Evolutionary conservation across 106 monocot species (phyloP).

Genomic region (Platanthera guangdongensis): DNA sequence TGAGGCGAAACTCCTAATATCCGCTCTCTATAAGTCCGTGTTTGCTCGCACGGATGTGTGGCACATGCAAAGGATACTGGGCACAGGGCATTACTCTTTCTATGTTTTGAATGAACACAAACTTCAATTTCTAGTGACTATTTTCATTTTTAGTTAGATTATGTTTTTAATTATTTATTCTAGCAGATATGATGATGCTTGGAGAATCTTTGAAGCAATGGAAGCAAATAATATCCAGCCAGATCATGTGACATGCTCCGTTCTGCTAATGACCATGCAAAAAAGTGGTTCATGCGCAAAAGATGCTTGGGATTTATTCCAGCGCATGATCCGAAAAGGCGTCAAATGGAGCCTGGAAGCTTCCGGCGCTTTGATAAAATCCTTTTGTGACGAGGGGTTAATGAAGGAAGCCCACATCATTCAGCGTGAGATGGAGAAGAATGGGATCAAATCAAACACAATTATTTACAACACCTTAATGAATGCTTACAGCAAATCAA

Average conservation of each 20-base stretch:
- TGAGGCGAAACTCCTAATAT: too few relatives aligned
- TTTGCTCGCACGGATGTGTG: too few relatives aligned
- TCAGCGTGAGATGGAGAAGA: conserved; percentile 90
- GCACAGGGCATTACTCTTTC: too few relatives aligned
- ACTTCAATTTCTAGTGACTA: neutral
- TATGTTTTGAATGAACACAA: neutral
- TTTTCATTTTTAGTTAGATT: too few relatives aligned
- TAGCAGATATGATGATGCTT: conserved; percentile 85
- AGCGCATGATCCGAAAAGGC: conserved; percentile 77
- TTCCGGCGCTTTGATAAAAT: conserved; percentile 64
- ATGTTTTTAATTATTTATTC: too few relatives aligned
- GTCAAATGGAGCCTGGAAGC: conserved; percentile 63
- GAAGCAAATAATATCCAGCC: conserved; percentile 72
- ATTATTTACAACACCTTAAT: conserved; percentile 92
- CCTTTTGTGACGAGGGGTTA: conserved; percentile 80
- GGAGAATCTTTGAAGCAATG: conserved; percentile 64
- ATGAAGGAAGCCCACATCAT: conserved; percentile 87
- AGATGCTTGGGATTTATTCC: conserved; percentile 88
- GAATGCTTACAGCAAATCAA: conserved; percentile 73
- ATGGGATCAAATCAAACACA: conserved; percentile 69
- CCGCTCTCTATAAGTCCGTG: too few relatives aligned
- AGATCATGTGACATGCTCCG: conserved; percentile 85
- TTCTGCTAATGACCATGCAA: conserved; percentile 65
- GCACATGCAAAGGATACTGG: too few relatives aligned
- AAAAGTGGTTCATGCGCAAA: conserved; percentile 58